A percentile compares a stretch with the other conserved stretches of the same genome.
Evolutionary conservation across 768 basidiomycete species (phyloP).

Genomic region (Mycena maculata): DNA sequence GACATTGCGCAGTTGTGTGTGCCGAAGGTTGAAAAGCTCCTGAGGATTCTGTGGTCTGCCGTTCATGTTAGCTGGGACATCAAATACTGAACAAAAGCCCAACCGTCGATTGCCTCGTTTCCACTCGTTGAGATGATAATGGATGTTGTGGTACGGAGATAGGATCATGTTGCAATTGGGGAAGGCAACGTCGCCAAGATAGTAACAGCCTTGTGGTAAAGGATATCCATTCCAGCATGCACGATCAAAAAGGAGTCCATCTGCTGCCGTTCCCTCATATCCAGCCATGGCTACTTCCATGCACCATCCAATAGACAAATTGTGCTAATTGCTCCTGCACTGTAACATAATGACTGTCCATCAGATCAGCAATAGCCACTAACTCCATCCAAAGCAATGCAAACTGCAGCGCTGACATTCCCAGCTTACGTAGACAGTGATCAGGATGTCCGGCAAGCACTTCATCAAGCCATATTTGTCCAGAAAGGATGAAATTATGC

Average conservation of each 20-base stretch:
- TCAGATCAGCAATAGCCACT: not conserved
- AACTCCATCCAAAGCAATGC: constrained; percentile 10
- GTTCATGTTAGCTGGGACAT: not conserved
- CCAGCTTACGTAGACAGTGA: constrained; percentile 10
- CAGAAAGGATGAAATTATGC: constrained; percentile 27
- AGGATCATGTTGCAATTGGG: constrained; percentile 36
- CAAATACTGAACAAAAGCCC: not conserved
- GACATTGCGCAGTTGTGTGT: constrained; percentile 22
- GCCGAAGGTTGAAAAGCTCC: constrained; percentile 25
- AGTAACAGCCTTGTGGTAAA: constrained; percentile 36
- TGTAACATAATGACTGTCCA: not conserved
- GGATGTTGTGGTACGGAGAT: constrained; percentile 35
- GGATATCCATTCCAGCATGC: constrained; percentile 29
- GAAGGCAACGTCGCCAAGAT: constrained; percentile 42
- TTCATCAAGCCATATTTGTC: constrained; percentile 28
- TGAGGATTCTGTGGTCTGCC: not conserved
- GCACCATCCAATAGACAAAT: constrained; percentile 6
- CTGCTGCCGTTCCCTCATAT: constrained; percentile 50
- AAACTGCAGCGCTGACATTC: constrained; percentile 14
- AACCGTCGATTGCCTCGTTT: constrained; percentile 17
- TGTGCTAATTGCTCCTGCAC: not conserved
- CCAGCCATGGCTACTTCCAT: constrained; percentile 36
- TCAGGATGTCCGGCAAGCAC: constrained; percentile 25
- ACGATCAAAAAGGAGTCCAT: constrained; percentile 43
- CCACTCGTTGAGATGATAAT: constrained; percentile 42